Base-by-base conservation (phyloP, 2,329 filamentous ascomycete genomes). In the Colletotrichum neosansevieriae region DNA sequence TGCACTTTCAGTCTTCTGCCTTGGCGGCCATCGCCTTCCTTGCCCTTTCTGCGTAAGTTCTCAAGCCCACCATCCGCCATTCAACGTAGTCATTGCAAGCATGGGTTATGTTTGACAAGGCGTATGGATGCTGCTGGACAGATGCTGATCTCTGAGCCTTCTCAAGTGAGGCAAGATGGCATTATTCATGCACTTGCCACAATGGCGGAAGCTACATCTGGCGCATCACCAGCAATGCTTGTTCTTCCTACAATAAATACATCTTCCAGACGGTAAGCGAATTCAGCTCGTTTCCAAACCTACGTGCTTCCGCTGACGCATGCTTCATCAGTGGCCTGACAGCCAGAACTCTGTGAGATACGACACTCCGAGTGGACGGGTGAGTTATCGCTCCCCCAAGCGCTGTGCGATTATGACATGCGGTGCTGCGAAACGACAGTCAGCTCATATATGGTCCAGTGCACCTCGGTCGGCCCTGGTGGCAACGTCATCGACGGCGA, bases 111-210 rank as follows among this genome's bases (percentile, higher is more conserved):
- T 21, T 21, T 21, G 21, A 21, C 21, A 21, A 21, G 21, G 21
- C 21, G 21, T 21, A 21, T 21, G 21, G 21, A 21, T 21, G 21
- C 21, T 21, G 21, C 21, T 38, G 17, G 17, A 11, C 42, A 3
- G 19, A 32, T 12, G 24, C 54, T 58, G 10, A 58, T 19, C 21
- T 13, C 7, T 21, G 13, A 40, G 10, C 4, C 9, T 44, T 50
- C 47, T 3, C 6, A 58, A 59, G 42, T 19, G 13, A 59, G 24
- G 57, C 57, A 6, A 38, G 44, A 36, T 59, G 44, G 29, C 57
- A 59, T 15, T 49, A 59, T 17, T 49, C 42, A 10, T 59, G 57
- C 17, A 59, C 57, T 13, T 59, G 57, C n/a, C 57, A 59, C 29
- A 59, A 47, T 29, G 57, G 42, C 42, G 42, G 42, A n/a, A 49